Base-by-base conservation (phyloP, 1,284 basidiomycete genomes). In the Heterobasidion parviporum region DNA sequence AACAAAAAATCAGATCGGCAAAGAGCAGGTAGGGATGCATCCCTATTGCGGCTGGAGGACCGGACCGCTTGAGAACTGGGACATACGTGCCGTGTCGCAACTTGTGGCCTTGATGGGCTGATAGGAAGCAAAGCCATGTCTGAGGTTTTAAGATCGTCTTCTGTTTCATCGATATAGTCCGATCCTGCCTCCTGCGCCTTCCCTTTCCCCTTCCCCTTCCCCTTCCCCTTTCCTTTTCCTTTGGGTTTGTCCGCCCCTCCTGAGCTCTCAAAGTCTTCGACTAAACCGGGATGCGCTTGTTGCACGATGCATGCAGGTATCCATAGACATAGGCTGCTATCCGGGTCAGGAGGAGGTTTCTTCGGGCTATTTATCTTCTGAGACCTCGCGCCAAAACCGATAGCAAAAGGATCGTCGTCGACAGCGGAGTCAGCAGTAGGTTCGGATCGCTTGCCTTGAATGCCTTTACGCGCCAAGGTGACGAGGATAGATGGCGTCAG, bases 261-360 rank as follows among this genome's bases (percentile, higher is more conserved):
- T 20, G 48, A 56, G 33, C 52, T 56, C 56, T 69, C 64, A 44
- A 57, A 72, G 52, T 60, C 67, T 56, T 71, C 68, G 10, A 73
- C 70, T 15, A 76, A 61, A n/a, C 66, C 67, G 1, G 76, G 75
- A 57, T 75, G 71, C 18, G 77, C 78, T 60, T 76, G 73, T 43
- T 70, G 67, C 51, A 81, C 64, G 59, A 81, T 73, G 38, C 69
- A 70, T 0, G 69, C 75, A 4, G 76, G 72, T 50, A 77, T 56
- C 73, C 74, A 75, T 54, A 79, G 53, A 32, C 67, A 61, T 63
- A 74, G 58, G 54, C 59, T 54, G 49, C 64, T 70, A 20, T 67
- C 58, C 2, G 73, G 72, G 44, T 68, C 63, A 1, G 65, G 63
- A 15, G 67, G 65, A 20, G 60, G 56, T 54, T 67, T 69, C 56